Percentiles rank a stretch among this genome's conserved stretches.
phyloP scores from a whole-genome alignment of 164 flowering plant genomes.

The Stephania japonica region DNA sequence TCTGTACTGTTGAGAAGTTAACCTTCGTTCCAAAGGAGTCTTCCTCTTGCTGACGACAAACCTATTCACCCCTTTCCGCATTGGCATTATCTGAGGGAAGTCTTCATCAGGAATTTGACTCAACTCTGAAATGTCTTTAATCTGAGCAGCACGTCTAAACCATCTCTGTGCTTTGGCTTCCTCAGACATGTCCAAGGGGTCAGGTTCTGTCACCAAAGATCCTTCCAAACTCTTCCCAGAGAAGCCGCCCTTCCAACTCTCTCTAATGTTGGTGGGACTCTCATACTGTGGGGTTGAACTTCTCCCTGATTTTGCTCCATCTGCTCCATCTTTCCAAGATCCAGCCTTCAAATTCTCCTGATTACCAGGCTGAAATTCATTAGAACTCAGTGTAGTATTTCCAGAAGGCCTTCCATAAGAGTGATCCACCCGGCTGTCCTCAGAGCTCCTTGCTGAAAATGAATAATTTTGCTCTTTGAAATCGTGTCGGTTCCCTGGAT shows the following conservation, averaged over 20 bases:
- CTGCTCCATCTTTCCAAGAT: constrained; percentile 12
- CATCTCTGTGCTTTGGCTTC: constrained; percentile 96
- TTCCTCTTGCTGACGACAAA: constrained; percentile 98
- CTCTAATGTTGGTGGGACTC: constrained; percentile 20
- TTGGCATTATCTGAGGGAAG: constrained; percentile 96
- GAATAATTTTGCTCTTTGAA: constrained; percentile 19
- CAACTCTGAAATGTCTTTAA: constrained; percentile 90
- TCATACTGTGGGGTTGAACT: constrained; percentile 18
- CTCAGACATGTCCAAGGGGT: constrained; percentile 95
- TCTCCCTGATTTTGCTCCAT: constrained; percentile 3
- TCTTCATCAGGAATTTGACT: constrained; percentile 95
- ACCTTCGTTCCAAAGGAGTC: constrained; percentile 86
- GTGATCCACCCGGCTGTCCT: constrained; percentile 7
- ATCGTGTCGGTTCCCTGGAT: constrained; percentile 20
- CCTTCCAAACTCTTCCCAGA: constrained; percentile 85
- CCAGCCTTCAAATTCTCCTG: constrained; percentile 20
- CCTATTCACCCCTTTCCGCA: constrained; percentile 94
- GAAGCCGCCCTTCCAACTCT: constrained; percentile 32
- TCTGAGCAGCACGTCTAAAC: constrained; percentile 90
- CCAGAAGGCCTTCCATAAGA: constrained; percentile 11
- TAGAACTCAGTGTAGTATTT: constrained; percentile 10
- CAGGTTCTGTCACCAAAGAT: constrained; percentile 80
- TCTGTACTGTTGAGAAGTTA: constrained; percentile 79
- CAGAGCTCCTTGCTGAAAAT: constrained; percentile 17
- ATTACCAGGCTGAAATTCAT: constrained; percentile 7